Evolutionary conservation across 176 grass and related monocot species (phyloP).

Genomic region (Canna indica): DNA sequence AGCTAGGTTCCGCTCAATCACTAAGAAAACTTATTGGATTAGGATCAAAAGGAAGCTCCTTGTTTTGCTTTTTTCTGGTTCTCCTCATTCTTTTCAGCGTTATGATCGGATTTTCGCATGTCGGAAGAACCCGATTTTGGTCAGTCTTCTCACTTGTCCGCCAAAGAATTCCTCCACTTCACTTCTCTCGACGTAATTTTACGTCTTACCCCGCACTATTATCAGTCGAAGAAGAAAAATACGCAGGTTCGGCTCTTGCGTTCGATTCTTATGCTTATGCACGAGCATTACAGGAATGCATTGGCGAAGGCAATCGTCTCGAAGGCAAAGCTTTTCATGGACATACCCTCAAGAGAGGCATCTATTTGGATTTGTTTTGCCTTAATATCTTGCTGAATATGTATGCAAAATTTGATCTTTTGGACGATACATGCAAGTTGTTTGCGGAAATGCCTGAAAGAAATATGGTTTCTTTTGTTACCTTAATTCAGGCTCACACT

Average conservation of each 20-base stretch:
- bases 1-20: background rate
- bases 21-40: background rate
- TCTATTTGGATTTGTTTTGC: constrained; percentile 28
- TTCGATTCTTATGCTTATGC: constrained; percentile 30
- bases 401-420: constrained; percentile 18
- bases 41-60: constrained; percentile 9
- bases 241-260: background rate
- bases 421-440: constrained; percentile 10
- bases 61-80: background rate
- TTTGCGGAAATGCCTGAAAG: constrained; percentile 27
- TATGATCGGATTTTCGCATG: constrained; percentile 15
- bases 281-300: constrained; percentile 20
- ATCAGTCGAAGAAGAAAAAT: constrained; percentile 13
- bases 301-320: background rate
- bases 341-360: constrained; percentile 22
- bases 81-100: constrained; percentile 7
- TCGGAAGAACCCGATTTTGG: background rate
- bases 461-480: constrained; percentile 34
- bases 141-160: too few species aligned
- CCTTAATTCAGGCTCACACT: constrained; percentile 22
- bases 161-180: too few species aligned
- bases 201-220: background rate
- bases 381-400: constrained; percentile 29
- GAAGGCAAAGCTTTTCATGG: constrained; percentile 17
- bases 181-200: background rate